phyloP scores from a whole-genome alignment of 352 stramenopile species.

The Phytopythium boreale region DNA sequence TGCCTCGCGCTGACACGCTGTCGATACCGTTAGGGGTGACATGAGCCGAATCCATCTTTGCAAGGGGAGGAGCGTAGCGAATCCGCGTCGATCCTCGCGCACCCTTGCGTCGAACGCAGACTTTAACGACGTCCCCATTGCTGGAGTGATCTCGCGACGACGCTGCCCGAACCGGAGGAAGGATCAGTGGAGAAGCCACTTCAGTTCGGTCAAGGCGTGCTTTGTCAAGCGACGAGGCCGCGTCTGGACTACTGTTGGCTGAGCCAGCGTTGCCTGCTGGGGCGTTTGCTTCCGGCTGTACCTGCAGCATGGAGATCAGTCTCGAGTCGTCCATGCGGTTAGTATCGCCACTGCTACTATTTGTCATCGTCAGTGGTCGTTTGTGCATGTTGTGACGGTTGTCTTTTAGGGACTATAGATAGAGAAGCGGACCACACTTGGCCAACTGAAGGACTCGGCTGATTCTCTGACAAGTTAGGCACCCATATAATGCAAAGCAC shows the following conservation, averaged over 20 bases:
- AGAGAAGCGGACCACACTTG: no score
- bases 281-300: neutral
- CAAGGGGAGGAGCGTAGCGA: slow-evolving; percentile 19
- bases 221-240: neutral
- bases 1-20: neutral
- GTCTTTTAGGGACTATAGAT: neutral
- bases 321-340: neutral
- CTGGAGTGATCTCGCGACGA: neutral
- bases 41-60: neutral
- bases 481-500: neutral
- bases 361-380: no score
- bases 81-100: slow-evolving; percentile 18
- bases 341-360: no score
- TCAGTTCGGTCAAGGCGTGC: neutral
- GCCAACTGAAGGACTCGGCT: no score
- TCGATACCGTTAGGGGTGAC: neutral
- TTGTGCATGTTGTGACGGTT: neutral
- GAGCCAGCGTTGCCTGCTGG: neutral
- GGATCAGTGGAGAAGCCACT: neutral
- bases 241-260: neutral
- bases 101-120: slow-evolving; percentile 4
- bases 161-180: neutral
- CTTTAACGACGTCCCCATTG: neutral
- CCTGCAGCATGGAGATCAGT: neutral
- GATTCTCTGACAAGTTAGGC: neutral